phyloP scores from a whole-genome alignment of 129 eudicot species.

The Apium graveolens region DNA sequence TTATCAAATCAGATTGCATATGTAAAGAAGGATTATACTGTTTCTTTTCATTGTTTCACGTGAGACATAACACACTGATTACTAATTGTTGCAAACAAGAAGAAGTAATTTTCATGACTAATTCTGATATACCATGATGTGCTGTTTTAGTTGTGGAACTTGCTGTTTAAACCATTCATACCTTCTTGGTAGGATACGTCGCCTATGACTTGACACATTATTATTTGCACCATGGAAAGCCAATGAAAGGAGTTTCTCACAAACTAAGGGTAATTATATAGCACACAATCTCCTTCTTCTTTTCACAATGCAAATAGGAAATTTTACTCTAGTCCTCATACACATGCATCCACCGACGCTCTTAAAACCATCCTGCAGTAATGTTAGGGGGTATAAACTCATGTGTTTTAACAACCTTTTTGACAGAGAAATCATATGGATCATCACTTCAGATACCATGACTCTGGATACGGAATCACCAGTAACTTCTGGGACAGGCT shows the following conservation, averaged over 20 bases:
- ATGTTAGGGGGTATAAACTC: background rate
- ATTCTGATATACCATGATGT: background rate
- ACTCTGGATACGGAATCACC: conserved; percentile 46
- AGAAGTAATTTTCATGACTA: background rate
- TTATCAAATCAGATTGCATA: background rate
- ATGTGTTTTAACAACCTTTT: background rate
- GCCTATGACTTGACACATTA: conserved; percentile 53
- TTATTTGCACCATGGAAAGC: conserved; percentile 52
- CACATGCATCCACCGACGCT: background rate
- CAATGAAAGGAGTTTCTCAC: conserved; percentile 23
- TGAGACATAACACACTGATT: background rate
- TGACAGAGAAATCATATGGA: conserved; percentile 38
- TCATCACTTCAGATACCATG: conserved; percentile 45
- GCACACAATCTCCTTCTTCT: background rate
- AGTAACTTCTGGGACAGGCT: conserved; percentile 38
- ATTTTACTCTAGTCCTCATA: background rate
- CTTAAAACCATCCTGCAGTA: background rate
- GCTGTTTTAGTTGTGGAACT: conserved; percentile 30
- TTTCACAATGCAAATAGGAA: background rate
- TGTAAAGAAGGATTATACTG: background rate
- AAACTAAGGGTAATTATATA: conserved; percentile 31
- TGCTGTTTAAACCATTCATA: conserved; percentile 16
- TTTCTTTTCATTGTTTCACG: background rate
- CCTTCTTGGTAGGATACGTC: conserved; percentile 42
- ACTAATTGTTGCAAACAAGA: background rate